These are phyloP conservation scores for Fraxinus dipetala DNA, from an alignment of 305 asterid species.

Conservation along the genomic window DNA sequence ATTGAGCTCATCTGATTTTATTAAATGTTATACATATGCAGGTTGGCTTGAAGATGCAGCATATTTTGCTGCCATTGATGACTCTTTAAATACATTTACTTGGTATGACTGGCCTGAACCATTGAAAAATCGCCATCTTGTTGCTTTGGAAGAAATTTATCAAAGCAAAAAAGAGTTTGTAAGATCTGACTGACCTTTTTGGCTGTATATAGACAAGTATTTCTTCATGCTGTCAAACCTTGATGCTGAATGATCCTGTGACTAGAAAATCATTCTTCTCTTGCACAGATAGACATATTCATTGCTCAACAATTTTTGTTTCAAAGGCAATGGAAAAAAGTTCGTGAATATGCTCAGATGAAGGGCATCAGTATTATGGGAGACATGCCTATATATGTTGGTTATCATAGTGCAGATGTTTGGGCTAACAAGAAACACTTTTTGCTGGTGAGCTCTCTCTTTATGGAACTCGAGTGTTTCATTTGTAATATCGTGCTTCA, in stretches of 20 bases:
- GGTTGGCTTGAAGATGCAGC: conserved; percentile 99
- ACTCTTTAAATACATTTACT: conserved; percentile 59
- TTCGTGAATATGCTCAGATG: conserved; percentile 68
- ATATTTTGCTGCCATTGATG: conserved; percentile 92
- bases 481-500: conserved; percentile 14
- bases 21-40: conserved; percentile 30
- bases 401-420: conserved; percentile 98
- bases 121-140: conserved; percentile 85
- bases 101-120: conserved; percentile 99
- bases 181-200: conserved; percentile 33
- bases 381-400: conserved; percentile 99
- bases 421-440: conserved; percentile 95
- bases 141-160: conserved; percentile 85
- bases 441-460: conserved; percentile 63
- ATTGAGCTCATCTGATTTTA: conserved; percentile 6
- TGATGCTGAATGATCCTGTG: conserved; percentile 7
- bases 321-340: conserved; percentile 95
- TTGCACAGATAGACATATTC: conserved; percentile 79
- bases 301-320: conserved; percentile 89
- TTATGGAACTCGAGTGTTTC: conserved; percentile 14
- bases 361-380: conserved; percentile 96
- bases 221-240: conserved; percentile 7
- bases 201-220: conserved; percentile 14
- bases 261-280: conserved; percentile 20
- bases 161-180: conserved; percentile 80